These are phyloP conservation scores for Podosphaera fusca DNA, from an alignment of 2,329 filamentous ascomycete genomes.

Conservation along the genomic window DNA sequence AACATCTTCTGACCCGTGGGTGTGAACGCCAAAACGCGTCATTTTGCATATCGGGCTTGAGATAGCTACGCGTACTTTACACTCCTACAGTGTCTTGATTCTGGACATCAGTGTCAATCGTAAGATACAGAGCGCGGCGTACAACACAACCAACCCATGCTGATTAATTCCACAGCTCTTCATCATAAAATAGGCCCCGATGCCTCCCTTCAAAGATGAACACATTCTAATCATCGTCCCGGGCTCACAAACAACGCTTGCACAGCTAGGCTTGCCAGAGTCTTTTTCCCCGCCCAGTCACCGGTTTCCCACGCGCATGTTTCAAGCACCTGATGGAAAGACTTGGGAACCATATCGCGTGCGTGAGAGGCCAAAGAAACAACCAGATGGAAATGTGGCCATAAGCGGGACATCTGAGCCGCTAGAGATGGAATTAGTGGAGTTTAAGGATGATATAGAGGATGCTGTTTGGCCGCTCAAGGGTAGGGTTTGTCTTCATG, in stretches of 20 bases:
- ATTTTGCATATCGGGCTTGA: too few species aligned
- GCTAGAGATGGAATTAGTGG: conserved; percentile 52
- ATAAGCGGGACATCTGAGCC: conserved; percentile 13
- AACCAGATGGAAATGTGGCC: conserved; percentile 10
- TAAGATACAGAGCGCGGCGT: too few species aligned
- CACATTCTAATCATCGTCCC: conserved; percentile 23
- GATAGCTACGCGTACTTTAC: too few species aligned
- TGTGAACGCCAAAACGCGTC: too few species aligned
- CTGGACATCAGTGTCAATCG: too few species aligned
- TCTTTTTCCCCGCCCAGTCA: conserved; percentile 60
- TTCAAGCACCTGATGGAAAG: conserved; percentile 50
- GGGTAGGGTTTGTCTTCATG: conserved; percentile 18
- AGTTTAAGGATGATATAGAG: conserved; percentile 70
- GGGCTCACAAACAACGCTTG: conserved; percentile 16
- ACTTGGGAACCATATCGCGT: conserved; percentile 68
- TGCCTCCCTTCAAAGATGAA: conserved; percentile 16
- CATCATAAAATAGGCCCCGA: conserved; percentile 1
- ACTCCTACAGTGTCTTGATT: too few species aligned
- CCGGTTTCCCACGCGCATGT: conserved; percentile 85
- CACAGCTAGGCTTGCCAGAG: conserved; percentile 16
- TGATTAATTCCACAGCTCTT: too few species aligned
- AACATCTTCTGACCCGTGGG: too few species aligned
- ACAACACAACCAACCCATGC: too few species aligned
- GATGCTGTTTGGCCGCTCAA: conserved; percentile 74
- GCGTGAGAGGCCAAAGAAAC: conserved; percentile 34